Base-by-base conservation (phyloP, 306 rosid genomes). In the Acacia melanoxylon region DNA sequence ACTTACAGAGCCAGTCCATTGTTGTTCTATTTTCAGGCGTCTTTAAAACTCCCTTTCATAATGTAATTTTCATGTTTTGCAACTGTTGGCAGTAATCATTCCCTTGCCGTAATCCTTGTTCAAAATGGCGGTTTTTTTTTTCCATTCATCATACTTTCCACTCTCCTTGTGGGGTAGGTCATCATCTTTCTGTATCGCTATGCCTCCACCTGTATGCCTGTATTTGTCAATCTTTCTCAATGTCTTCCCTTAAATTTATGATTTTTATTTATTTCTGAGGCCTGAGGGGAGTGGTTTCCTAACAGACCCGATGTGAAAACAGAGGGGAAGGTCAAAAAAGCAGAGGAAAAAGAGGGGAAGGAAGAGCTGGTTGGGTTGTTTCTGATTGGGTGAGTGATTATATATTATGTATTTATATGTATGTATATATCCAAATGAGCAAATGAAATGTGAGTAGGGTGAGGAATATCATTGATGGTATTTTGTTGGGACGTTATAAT, bases 41-140 rank as follows among this genome's bases (percentile, higher is more conserved):
- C 81, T 85, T 77, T 86, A 35, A 33, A 66, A 37, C 75, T 71
- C 58, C 77, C 84, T 80, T 82, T 81, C 56, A n/a, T 68, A 24
- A 79, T 68, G 81, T 83, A 83, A 78, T 79, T 82, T 77, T 67
- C 85, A 78, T 85, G 88, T 86, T 90, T 86, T 85, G 88, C 65
- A 85, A 81, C 81, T 83, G 91, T 89, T 88, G 92, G 87, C 45
- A 85, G 89, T 87, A 85, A 91, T 87, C 88, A 93, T 87, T 85
- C 74, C 41, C 66, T 49, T 80, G 82, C 78, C 78, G 69, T 78
- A 71, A 54, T 81, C 78, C 78, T 69, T 76, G 68, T 80, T 76
- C 61, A 79, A 80, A 74, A 66, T 40, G 68, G 76, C 77, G 76
- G 70, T 82, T 87, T 84, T 48, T 81, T 49, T n/a, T 51, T 4